Evolutionary conservation across 1,139 yeast genomes (phyloP), one percentile per base, ranked within the genome.

Genomic region (Candida tetrigidarum): DNA sequence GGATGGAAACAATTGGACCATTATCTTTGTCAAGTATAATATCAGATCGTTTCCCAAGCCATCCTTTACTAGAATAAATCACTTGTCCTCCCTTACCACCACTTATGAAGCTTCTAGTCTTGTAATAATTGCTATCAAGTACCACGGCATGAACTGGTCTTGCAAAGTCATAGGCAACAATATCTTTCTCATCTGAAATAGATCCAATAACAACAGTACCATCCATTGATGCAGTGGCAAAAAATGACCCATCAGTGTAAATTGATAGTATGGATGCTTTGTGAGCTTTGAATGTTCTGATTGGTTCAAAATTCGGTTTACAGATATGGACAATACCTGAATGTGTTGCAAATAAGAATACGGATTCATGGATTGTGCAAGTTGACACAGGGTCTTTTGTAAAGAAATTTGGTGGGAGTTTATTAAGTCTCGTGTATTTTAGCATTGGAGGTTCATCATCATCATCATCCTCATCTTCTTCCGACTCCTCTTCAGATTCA

Each of bases 81-180:
- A 93, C 85, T 46, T 87, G 83, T 0, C 98, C 98, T 12, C 93
- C 86, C 73, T 86, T 90, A 0, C 98, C 98, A 3, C 98, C 98
- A 30, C 92, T 84, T 0, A 89, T 74, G 53, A 90, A 91, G 9
- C 85, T 76, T 46, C 82, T 78, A 0, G 83, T 75, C 10, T 72
- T 74, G 36, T 64, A 62, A 60, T 87, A 93, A 50, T 84, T 80
- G 15, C 82, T 80, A 53, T 89, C 96, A 5, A 95, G 63, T 0
- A 92, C 86, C 3, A 93, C 95, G 0, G 96, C 83, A 60, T 91
- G 96, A 0, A 95, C 80, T 0, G 99, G 98, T 27, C 98, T 69
- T 56, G 87, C 86, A 62, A 91, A 89, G 62, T 91, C 96, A 53
- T 81, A 86, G 2, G 91, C 91, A 0, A 80, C 73, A 3, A 86